phyloP scores from a whole-genome alignment of 768 basidiomycete species.

The Astraeus odoratus region DNA sequence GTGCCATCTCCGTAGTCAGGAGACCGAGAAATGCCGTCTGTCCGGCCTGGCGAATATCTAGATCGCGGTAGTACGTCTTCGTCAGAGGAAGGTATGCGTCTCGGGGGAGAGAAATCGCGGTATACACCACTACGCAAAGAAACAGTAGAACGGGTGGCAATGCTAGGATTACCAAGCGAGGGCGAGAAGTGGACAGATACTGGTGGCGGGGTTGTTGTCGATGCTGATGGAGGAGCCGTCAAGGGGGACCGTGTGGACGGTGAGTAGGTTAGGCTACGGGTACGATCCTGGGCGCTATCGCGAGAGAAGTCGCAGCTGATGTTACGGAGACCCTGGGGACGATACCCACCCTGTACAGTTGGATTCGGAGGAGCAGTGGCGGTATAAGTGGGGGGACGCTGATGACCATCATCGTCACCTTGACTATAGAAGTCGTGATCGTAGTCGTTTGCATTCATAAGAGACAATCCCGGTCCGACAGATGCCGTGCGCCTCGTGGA shows the following conservation, averaged over 20 bases:
- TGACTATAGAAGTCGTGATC: neutral
- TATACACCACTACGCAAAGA: constrained; percentile 4
- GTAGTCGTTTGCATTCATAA: neutral
- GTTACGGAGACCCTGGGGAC: constrained; percentile 7
- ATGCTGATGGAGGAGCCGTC: neutral
- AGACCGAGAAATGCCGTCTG: neutral
- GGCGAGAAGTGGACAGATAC: neutral
- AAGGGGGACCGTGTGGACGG: neutral
- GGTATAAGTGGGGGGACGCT: neutral
- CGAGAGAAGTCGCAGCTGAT: neutral
- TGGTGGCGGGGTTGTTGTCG: no score
- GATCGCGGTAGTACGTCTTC: constrained; percentile 10
- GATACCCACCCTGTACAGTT: neutral
- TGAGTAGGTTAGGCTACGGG: neutral
- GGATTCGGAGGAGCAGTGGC: neutral
- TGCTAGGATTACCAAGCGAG: neutral
- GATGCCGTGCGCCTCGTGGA: constrained; percentile 19
- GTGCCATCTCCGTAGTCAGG: neutral
- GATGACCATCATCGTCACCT: neutral
- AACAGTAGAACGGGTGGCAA: neutral
- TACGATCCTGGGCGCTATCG: neutral
- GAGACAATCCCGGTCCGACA: constrained; percentile 16
- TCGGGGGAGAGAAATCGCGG: constrained; percentile 19
- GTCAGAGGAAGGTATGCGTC: constrained; percentile 31
- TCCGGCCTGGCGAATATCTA: constrained; percentile 3